phyloP scores from a whole-genome alignment of 2,329 filamentous ascomycete genomes.

The Cladophialophora yegresii region DNA sequence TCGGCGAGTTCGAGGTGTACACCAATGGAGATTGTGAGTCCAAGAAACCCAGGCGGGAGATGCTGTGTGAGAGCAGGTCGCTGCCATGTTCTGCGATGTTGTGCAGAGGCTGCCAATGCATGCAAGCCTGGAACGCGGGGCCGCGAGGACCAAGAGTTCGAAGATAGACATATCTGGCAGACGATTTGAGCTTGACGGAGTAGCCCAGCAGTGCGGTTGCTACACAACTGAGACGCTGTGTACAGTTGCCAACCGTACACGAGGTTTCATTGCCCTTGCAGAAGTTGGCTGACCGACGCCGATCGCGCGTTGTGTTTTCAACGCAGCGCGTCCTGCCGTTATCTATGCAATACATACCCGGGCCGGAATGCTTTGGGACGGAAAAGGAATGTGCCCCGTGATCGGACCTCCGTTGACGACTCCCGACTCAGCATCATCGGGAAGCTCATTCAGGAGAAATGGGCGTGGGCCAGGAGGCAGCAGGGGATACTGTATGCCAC shows the following conservation, averaged over 20 bases:
- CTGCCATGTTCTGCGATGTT: background rate
- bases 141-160: background rate
- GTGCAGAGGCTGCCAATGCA: background rate
- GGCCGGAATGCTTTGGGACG: background rate
- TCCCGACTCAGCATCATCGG: background rate
- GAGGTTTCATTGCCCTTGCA: conserved; percentile 25
- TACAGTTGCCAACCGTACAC: background rate
- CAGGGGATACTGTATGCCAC: too few species aligned
- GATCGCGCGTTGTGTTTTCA: background rate
- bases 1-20: conserved; percentile 6
- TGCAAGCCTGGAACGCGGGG: background rate
- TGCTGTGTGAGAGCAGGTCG: background rate
- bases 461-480: background rate
- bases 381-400: background rate
- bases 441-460: background rate
- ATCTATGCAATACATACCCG: background rate
- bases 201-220: background rate
- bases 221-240: too few species aligned
- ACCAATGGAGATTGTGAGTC: conserved; percentile 20
- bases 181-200: conserved; percentile 25
- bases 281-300: conserved; percentile 1
- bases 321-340: background rate
- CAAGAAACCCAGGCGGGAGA: conserved; percentile 18
- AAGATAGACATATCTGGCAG: conserved; percentile 20
- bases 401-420: background rate